phyloP scores from a whole-genome alignment of 192 early-diverging fungal genomes.

The Coemansia furcata region DNA sequence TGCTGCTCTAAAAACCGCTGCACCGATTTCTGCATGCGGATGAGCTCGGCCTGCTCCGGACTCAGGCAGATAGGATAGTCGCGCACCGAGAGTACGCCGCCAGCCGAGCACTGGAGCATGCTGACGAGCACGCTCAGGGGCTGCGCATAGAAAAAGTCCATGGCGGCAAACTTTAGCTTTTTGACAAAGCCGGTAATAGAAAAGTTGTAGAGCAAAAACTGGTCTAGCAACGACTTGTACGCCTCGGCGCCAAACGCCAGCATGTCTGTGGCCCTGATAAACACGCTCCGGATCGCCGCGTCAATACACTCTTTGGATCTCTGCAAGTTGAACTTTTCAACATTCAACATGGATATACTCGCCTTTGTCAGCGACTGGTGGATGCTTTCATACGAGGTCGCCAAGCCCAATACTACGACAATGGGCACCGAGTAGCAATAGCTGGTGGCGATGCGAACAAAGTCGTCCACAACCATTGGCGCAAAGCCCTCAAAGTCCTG shows the following conservation, averaged over 20 bases:
- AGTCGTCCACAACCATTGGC: conserved; percentile 66
- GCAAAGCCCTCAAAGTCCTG: conserved; percentile 89
- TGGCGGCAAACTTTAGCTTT: conserved; percentile 77
- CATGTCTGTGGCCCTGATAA: conserved; percentile 53
- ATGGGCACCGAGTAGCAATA: conserved; percentile 73
- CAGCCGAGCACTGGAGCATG: conserved; percentile 14
- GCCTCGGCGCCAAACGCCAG: conserved; percentile 68
- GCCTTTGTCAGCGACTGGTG: conserved; percentile 78
- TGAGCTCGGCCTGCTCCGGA: conserved; percentile 59
- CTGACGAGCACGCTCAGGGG: conserved; percentile 70
- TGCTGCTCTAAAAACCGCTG: conserved; percentile 55
- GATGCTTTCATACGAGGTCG: conserved; percentile 79
- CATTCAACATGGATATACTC: conserved; percentile 66
- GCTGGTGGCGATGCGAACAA: conserved; percentile 64
- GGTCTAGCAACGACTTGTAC: conserved; percentile 75
- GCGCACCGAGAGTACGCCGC: conserved; percentile 4
- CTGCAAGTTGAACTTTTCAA: conserved; percentile 78
- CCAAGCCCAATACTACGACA: conserved; percentile 79
- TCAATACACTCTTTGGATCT: conserved; percentile 72
- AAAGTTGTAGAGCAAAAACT: conserved; percentile 76
- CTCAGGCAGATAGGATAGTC: conserved; percentile 35
- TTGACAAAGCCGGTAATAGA: conserved; percentile 74
- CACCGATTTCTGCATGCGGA: conserved; percentile 72
- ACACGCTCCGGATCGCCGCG: conserved; percentile 56
- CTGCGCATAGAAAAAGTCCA: conserved; percentile 85